phyloP scores from a whole-genome alignment of 2,329 filamentous ascomycete species.

The Trichoderma aggressivum region DNA sequence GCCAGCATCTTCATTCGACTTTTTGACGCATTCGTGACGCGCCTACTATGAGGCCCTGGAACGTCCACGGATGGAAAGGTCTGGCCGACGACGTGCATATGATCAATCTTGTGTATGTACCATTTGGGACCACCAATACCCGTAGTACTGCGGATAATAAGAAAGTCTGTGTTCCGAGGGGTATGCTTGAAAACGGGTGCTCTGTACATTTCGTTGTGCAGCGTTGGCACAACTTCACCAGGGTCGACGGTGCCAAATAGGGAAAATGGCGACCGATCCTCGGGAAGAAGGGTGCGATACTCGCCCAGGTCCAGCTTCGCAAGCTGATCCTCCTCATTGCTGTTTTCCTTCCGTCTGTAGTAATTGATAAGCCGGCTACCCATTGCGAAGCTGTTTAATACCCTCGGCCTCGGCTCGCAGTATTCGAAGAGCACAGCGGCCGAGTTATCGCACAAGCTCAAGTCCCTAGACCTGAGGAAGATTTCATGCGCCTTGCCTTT shows the following conservation, averaged over 20 bases:
- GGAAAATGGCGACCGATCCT: constrained; percentile 94
- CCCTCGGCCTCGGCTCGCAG: constrained; percentile 86
- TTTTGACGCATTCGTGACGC: constrained; percentile 95
- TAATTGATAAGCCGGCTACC: constrained; percentile 95
- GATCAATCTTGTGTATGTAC: constrained; percentile 84
- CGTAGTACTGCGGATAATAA: constrained; percentile 79
- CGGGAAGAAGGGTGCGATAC: constrained; percentile 79
- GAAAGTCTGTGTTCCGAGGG: constrained; percentile 75
- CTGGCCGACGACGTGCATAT: constrained; percentile 87
- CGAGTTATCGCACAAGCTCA: constrained; percentile 86
- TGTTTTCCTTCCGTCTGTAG: constrained; percentile 73
- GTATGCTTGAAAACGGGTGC: constrained; percentile 90
- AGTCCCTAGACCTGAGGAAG: constrained; percentile 74
- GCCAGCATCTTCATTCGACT: constrained; percentile 95
- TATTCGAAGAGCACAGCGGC: constrained; percentile 88
- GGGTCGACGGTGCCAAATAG: constrained; percentile 91
- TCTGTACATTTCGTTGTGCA: constrained; percentile 94
- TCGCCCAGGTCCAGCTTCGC: constrained; percentile 86
- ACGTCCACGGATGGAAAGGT: constrained; percentile 90
- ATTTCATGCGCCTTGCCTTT: constrained; percentile 77
- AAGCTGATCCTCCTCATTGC: constrained; percentile 66
- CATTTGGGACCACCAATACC: constrained; percentile 74
- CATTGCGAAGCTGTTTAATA: constrained; percentile 97
- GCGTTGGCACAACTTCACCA: constrained; percentile 82
- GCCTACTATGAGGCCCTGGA: constrained; percentile 87